Evolutionary conservation across 2,329 filamentous ascomycete genomes (phyloP).

Genomic region (Leptodontidium sp.): DNA sequence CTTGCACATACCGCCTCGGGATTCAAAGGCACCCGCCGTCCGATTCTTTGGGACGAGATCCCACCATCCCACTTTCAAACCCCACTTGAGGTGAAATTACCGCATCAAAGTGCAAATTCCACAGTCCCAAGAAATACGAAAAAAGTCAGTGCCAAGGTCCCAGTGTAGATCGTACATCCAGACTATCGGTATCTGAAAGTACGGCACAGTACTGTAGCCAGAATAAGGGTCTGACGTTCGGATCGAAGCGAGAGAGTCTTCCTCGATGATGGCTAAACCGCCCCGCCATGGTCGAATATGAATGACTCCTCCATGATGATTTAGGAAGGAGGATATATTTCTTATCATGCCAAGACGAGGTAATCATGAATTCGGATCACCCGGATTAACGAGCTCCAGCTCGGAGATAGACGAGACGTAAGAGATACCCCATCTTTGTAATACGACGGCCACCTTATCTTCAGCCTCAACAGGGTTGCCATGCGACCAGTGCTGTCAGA

Average conservation of each 20-base stretch:
- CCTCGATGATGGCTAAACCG: not conserved
- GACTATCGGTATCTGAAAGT: no score
- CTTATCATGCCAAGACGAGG: not conserved
- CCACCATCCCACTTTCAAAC: no score
- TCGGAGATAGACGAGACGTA: not conserved
- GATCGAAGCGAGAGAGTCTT: not conserved
- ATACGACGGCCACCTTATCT: not conserved
- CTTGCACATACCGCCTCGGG: no score
- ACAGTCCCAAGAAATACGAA: no score
- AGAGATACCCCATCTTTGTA: constrained; percentile 7
- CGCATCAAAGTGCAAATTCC: no score
- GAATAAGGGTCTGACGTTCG: not conserved
- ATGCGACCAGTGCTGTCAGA: not conserved
- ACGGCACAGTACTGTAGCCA: not conserved
- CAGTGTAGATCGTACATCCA: no score
- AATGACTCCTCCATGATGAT: constrained; percentile 5
- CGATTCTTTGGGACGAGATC: no score
- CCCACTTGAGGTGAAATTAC: no score
- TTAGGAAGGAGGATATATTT: constrained; percentile 1
- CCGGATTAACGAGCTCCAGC: not conserved
- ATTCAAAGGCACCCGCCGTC: no score
- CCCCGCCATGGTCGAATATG: not conserved
- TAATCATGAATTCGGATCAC: not conserved
- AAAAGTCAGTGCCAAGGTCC: no score
- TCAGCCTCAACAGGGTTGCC: constrained; percentile 6